Percentiles rank a stretch among this genome's conserved stretches.
Evolutionary conservation across 495 filamentous ascomycete genomes (phyloP).

Genomic region (Neurospora sp.): DNA sequence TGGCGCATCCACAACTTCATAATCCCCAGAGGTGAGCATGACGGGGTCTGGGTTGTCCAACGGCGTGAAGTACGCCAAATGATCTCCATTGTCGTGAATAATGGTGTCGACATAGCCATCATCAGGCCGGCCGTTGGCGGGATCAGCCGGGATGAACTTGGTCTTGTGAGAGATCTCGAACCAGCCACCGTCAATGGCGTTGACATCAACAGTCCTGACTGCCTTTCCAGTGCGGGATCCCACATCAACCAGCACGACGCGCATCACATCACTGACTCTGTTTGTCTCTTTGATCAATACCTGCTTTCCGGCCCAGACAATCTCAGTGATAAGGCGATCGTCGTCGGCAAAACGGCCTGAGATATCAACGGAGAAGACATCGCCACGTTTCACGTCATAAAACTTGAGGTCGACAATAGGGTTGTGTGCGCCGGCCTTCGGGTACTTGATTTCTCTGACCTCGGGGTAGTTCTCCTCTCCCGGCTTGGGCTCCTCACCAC

Average conservation of each 20-base stretch:
- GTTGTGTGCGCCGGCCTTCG: conserved; percentile 90
- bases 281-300: conserved; percentile 87
- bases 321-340: conserved; percentile 83
- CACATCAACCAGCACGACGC: conserved; percentile 81
- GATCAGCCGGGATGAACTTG: conserved; percentile 75
- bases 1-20: conserved; percentile 87
- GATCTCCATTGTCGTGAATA: conserved; percentile 77
- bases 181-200: conserved; percentile 85
- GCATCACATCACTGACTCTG: conserved; percentile 81
- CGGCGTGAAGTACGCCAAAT: conserved; percentile 91
- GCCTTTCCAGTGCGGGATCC: conserved; percentile 61
- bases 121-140: conserved; percentile 59
- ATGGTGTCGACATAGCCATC: conserved; percentile 93
- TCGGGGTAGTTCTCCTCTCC: conserved; percentile 89
- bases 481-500: conserved; percentile 55
- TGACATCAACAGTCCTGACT: conserved; percentile 66
- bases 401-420: conserved; percentile 79
- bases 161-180: conserved; percentile 89
- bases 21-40: conserved; percentile 78
- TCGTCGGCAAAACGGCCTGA: conserved; percentile 68
- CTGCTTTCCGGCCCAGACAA: conserved; percentile 80
- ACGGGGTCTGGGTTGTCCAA: conserved; percentile 70
- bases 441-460: conserved; percentile 87
- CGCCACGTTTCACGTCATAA: conserved; percentile 72
- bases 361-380: conserved; percentile 70